Percentiles rank a stretch among this genome's conserved stretches.
These are phyloP conservation scores for Phytophthora rubi DNA, from an alignment of 352 stramenopile species.

Conservation along the genomic window DNA sequence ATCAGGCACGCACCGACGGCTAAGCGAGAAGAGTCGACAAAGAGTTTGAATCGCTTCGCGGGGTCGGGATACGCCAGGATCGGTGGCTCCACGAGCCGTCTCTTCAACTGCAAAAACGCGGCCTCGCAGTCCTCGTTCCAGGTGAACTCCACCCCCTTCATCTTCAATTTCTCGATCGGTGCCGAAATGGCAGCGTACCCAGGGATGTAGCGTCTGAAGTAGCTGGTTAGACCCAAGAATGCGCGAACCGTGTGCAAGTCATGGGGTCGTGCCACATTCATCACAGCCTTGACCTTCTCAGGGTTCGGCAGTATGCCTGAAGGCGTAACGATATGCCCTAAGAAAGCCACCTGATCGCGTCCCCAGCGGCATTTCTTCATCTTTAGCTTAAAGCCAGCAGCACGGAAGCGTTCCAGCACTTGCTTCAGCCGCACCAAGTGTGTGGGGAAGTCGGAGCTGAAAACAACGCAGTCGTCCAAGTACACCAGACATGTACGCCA, in stretches of 20 bases:
- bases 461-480: too few relatives aligned
- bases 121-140: too few relatives aligned
- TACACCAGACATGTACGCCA: too few relatives aligned
- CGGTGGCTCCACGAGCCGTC: too few relatives aligned
- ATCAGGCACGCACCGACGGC: too few relatives aligned
- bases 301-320: slow-evolving; percentile 3
- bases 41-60: too few relatives aligned
- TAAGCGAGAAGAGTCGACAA: too few relatives aligned
- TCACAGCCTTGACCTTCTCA: slow-evolving; percentile 8
- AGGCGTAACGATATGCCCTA: slow-evolving; percentile 5
- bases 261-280: slow-evolving; percentile 1
- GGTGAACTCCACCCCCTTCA: too few relatives aligned
- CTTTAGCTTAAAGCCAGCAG: slow-evolving; percentile 5
- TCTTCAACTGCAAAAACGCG: too few relatives aligned
- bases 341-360: slow-evolving; percentile 5
- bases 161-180: too few relatives aligned
- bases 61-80: too few relatives aligned
- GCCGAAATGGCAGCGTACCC: slow-evolving; percentile 3
- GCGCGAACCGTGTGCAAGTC: neutral
- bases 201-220: slow-evolving; percentile 6
- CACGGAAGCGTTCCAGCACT: neutral
- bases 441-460: slow-evolving; percentile 1
- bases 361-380: slow-evolving; percentile 18
- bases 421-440: neutral
- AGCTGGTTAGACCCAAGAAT: neutral